phyloP scores from a whole-genome alignment of 495 filamentous ascomycete genomes.

The Podospora appendiculata region DNA sequence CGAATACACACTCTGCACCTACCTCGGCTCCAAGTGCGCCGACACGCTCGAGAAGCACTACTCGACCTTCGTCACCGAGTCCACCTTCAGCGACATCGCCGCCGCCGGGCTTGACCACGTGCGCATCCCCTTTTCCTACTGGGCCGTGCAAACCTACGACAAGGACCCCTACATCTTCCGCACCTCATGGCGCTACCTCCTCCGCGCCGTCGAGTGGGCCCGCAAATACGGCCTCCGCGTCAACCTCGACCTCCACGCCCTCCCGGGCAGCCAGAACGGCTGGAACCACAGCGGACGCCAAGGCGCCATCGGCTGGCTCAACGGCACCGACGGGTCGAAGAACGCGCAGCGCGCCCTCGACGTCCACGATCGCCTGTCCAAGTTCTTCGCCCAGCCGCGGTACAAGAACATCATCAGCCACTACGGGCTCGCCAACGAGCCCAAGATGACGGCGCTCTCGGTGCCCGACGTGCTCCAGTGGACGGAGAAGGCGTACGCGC shows the following conservation, averaged over 20 bases:
- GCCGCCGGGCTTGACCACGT: slow-evolving; percentile 93
- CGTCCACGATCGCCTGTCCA: slow-evolving; percentile 67
- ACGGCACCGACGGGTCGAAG: slow-evolving; percentile 57
- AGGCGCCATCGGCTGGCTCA: slow-evolving; percentile 68
- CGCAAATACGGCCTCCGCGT: slow-evolving; percentile 90
- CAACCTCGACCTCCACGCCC: slow-evolving; percentile 85
- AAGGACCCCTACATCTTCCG: slow-evolving; percentile 83
- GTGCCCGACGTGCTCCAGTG: slow-evolving; percentile 56
- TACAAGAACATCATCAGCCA: slow-evolving; percentile 79
- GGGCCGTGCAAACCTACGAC: slow-evolving; percentile 81
- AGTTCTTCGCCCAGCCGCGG: slow-evolving; percentile 78
- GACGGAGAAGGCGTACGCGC: slow-evolving; percentile 54
- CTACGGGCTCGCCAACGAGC: slow-evolving; percentile 85
- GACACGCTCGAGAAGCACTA: slow-evolving; percentile 81
- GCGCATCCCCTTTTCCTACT: slow-evolving; percentile 91
- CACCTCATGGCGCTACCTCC: slow-evolving; percentile 87
- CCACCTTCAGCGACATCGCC: slow-evolving; percentile 75
- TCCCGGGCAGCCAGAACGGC: slow-evolving; percentile 81
- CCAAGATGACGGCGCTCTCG: slow-evolving; percentile 63
- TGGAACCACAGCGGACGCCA: slow-evolving; percentile 83
- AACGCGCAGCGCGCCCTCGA: slow-evolving; percentile 75
- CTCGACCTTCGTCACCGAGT: slow-evolving; percentile 72
- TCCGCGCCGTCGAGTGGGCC: slow-evolving; percentile 86
- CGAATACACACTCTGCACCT: slow-evolving; percentile 70
- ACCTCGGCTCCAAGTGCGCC: slow-evolving; percentile 57